Conservation (phyloP, 768 basidiomycete species). For the Termitomyces sp. region DNA sequence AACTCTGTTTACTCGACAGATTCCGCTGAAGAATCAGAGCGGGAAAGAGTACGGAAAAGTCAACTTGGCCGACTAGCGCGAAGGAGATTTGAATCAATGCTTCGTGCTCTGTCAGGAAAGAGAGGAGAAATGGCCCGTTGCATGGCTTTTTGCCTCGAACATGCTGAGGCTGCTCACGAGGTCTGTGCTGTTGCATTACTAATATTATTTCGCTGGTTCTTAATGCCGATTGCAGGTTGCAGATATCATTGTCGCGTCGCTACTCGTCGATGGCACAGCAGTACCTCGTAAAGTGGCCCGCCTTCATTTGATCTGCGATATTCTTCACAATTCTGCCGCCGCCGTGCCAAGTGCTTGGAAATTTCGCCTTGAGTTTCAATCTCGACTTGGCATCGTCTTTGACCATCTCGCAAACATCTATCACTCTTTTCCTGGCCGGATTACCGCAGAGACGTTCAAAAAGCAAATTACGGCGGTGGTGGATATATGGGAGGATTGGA, state of each 20-base stretch:
- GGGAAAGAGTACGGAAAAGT: conserved; percentile 76
- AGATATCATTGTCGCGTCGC: conserved; percentile 86
- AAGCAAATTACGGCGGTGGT: conserved; percentile 86
- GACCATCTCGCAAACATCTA: conserved; percentile 94
- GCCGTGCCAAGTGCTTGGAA: conserved; percentile 96
- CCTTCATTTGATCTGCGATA: conserved; percentile 94
- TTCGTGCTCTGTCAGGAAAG: conserved; percentile 81
- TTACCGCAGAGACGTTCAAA: conserved; percentile 96
- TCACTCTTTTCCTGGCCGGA: conserved; percentile 92
- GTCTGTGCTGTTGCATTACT: conserved; percentile 36
- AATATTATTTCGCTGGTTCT: not conserved
- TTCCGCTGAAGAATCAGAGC: conserved; percentile 91
- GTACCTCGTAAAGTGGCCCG: conserved; percentile 98
- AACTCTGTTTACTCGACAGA: conserved; percentile 90
- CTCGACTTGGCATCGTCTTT: conserved; percentile 88
- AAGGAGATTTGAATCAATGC: conserved; percentile 85
- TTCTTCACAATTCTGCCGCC: conserved; percentile 95
- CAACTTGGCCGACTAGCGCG: conserved; percentile 76
- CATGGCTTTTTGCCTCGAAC: conserved; percentile 97
- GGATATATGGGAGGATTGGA: conserved; percentile 99
- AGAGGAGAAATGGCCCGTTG: conserved; percentile 90
- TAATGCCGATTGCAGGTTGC: conserved; percentile 55
- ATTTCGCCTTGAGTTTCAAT: conserved; percentile 92
- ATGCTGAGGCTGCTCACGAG: conserved; percentile 94
- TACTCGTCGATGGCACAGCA: conserved; percentile 87